phyloP scores from a whole-genome alignment of 306 rosid species.

The Calophaca sinica region DNA sequence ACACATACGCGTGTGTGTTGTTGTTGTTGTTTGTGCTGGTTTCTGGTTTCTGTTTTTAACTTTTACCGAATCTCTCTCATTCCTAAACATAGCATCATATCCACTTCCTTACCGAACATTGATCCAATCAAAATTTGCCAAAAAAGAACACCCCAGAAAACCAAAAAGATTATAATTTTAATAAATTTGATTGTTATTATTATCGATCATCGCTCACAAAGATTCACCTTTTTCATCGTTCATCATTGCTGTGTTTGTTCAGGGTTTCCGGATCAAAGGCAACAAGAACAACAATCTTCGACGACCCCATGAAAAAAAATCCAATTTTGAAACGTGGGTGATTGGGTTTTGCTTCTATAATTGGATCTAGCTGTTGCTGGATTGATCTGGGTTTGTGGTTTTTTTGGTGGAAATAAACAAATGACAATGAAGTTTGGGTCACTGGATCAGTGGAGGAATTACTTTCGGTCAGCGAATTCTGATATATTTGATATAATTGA shows the following conservation, averaged over 20 bases:
- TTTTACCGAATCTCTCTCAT: constrained; percentile 9
- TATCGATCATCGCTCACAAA: constrained; percentile 4
- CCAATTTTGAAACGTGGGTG: constrained; percentile 50
- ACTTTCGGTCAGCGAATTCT: constrained; percentile 69
- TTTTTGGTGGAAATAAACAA: neutral
- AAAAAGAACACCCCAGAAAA: neutral
- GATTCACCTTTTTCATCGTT: constrained; percentile 18
- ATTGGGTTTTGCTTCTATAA: constrained; percentile 31
- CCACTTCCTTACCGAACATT: constrained; percentile 23
- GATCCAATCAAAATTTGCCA: constrained; percentile 41
- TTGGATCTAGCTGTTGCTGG: constrained; percentile 31
- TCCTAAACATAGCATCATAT: neutral
- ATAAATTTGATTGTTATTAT: constrained; percentile 31
- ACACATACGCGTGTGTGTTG: neutral
- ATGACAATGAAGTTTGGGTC: constrained; percentile 74
- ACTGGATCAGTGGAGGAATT: constrained; percentile 81
- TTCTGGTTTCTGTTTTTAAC: constrained; percentile 11
- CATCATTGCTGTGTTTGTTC: constrained; percentile 23
- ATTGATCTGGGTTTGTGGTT: constrained; percentile 3
- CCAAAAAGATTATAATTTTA: too few species aligned
- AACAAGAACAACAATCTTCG: neutral
- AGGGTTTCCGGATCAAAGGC: constrained; percentile 32
- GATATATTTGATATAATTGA: constrained; percentile 85
- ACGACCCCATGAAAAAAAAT: constrained; percentile 37
- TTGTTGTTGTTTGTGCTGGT: constrained; percentile 30